Conservation (phyloP, 257 asterid species). For the Galeopsis tetrahit region DNA sequence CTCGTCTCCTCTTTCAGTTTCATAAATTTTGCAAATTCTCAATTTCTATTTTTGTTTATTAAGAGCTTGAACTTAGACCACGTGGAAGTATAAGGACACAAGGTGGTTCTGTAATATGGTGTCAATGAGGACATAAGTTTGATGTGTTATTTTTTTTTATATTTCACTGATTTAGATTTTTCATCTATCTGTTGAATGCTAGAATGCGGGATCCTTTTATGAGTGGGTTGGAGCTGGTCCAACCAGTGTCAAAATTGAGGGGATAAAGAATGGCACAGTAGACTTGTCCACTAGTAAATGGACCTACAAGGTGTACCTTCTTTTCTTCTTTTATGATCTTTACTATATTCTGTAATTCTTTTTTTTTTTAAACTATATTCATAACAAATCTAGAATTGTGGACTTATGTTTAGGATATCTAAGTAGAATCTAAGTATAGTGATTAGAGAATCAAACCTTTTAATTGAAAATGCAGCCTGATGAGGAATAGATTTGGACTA, state of each 20-base stretch:
- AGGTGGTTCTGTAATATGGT: background rate
- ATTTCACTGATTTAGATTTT: conserved; percentile 17
- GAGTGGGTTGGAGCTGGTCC: conserved; percentile 95
- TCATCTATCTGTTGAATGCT: conserved; percentile 29
- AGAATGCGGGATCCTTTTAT: conserved; percentile 91
- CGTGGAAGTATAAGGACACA: background rate
- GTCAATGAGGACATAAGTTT: conserved; percentile 1
- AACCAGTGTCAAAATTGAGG: conserved; percentile 66
- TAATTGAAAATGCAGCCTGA: background rate
- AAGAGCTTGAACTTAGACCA: background rate
- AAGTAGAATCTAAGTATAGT: background rate
- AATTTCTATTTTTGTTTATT: background rate
- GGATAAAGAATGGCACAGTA: conserved; percentile 63
- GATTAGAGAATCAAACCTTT: background rate
- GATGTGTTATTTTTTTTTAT: background rate
- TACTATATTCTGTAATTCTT: conserved; percentile 34
- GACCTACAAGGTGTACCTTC: conserved; percentile 69
- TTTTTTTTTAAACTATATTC: conserved; percentile 24
- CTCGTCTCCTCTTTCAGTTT: conserved; percentile 4
- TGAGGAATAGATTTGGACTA: background rate
- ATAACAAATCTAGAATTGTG: background rate
- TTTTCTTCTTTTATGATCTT: conserved; percentile 17
- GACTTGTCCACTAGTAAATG: conserved; percentile 71
- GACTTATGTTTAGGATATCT: background rate
- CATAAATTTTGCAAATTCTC: conserved; percentile 3